Base-by-base conservation (phyloP, 2,329 filamentous ascomycete genomes). In the Colletotrichum musae region DNA sequence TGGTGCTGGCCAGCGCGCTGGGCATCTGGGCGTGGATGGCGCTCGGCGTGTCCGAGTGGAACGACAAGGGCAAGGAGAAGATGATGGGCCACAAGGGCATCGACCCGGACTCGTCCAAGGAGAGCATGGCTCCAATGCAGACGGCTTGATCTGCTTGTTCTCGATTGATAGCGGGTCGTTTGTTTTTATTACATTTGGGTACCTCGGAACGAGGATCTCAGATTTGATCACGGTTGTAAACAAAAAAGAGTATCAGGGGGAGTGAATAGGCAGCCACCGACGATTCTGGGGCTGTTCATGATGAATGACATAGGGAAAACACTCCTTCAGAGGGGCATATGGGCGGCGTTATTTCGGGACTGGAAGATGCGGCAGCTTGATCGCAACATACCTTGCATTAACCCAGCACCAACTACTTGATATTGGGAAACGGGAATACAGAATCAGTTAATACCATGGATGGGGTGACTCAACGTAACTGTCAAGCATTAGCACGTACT, bases 1-100 rank as follows among this genome's bases (percentile, higher is more conserved):
- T 90, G 4, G 77, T 91, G 5, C 76, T 93, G 1, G 74, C 85
- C 9, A 80, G 83, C 9, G 81, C 92, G 45, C 70, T 91, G 39
- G 84, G 84, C 1, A 88, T 88, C 16, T 75, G 85, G 16, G 62
- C 79, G 4, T 87, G 85, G 78, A 79, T 88, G 71, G 56, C 56
- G n/a, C 16, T 66, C 1, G 62, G 62, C 4, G 32, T 48, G 3
- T 53, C 56, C n/a, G 66, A 69, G 12, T 69, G 66, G 66, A 66
- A 56, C 9, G 51, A 57, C 10, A 69, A 69, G 54, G 54, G 61
- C 32, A 69, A 69, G 24, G 41, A 51, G 13, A n/a, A 28, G 16
- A 21, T 45, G n/a, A 16, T 45, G 13, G 4, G 10, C 16, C 41
- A 28, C 2, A 45, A 36, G 43, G 26, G 41, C 2, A 10, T n/a